phyloP scores from a whole-genome alignment of 2,329 filamentous ascomycete species.

The Pseudonectria foliicola region DNA sequence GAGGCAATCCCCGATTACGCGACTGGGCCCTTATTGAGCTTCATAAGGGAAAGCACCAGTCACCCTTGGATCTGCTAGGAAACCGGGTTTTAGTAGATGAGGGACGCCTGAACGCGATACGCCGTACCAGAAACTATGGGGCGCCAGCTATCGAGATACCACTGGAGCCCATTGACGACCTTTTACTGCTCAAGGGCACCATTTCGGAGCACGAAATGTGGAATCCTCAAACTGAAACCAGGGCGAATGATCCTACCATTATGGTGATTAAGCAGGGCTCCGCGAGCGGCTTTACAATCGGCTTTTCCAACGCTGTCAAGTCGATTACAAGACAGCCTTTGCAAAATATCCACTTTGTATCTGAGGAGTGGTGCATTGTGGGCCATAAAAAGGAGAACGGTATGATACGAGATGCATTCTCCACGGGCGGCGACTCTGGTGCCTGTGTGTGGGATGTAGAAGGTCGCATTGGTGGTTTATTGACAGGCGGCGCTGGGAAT shows the following conservation, averaged over 20 bases:
- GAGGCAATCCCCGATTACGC: conserved; percentile 1
- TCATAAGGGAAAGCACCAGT: conserved; percentile 1
- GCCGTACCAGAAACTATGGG: too few species aligned
- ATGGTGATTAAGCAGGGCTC: not conserved
- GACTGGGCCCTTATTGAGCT: conserved; percentile 9
- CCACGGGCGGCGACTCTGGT: conserved; percentile 1
- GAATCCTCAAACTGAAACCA: not conserved
- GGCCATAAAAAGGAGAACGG: not conserved
- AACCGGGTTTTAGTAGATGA: not conserved
- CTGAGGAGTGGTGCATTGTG: conserved; percentile 7
- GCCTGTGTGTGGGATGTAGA: conserved; percentile 1
- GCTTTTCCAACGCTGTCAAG: not conserved
- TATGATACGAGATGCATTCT: fast-evolving
- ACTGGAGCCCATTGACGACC: too few species aligned
- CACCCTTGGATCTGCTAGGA: not conserved
- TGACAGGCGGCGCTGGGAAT: not conserved
- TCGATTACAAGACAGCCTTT: not conserved
- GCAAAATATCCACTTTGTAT: not conserved
- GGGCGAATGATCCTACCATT: not conserved
- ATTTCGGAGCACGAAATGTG: too few species aligned
- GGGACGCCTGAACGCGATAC: too few species aligned
- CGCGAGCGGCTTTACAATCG: not conserved
- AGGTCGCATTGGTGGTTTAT: conserved; percentile 1
- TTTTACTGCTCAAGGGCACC: too few species aligned
- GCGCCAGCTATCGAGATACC: too few species aligned